These are phyloP conservation scores for Globisporangium barbulae DNA, from an alignment of 352 stramenopile species.

Conservation along the genomic window DNA sequence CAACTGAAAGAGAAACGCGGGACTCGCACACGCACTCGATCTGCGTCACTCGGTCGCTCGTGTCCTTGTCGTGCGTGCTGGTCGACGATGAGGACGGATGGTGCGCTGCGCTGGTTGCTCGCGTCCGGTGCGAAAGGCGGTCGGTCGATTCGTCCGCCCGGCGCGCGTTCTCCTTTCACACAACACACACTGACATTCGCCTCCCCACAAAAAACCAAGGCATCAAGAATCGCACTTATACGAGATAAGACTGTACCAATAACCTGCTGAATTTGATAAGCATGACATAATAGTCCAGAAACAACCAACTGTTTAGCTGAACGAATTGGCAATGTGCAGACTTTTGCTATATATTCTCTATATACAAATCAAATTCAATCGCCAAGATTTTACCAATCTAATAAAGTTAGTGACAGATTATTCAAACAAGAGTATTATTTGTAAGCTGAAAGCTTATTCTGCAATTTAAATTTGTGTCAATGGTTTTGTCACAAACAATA, in stretches of 20 bases:
- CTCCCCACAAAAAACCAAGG: slow-evolving; percentile 13
- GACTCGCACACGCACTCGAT: background rate
- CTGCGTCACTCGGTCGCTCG: background rate
- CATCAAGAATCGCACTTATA: background rate
- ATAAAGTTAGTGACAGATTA: no score
- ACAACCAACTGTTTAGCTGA: no score
- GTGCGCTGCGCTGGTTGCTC: background rate
- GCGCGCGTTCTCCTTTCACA: slow-evolving; percentile 7
- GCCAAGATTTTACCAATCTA: no score
- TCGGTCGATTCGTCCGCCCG: background rate
- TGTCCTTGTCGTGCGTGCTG: background rate
- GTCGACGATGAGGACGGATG: background rate
- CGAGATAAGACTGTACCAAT: background rate
- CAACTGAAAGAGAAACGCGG: background rate
- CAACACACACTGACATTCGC: slow-evolving; percentile 5
- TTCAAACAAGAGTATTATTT: no score
- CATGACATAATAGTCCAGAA: no score
- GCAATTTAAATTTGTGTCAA: no score
- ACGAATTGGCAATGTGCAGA: no score
- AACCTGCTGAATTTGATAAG: background rate
- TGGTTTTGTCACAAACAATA: no score
- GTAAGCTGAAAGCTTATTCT: no score
- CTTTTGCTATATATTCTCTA: no score
- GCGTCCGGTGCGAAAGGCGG: background rate
- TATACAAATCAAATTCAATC: no score